phyloP scores from a whole-genome alignment of 2,329 filamentous ascomycete genomes.

The Lasiodiplodia sp. region DNA sequence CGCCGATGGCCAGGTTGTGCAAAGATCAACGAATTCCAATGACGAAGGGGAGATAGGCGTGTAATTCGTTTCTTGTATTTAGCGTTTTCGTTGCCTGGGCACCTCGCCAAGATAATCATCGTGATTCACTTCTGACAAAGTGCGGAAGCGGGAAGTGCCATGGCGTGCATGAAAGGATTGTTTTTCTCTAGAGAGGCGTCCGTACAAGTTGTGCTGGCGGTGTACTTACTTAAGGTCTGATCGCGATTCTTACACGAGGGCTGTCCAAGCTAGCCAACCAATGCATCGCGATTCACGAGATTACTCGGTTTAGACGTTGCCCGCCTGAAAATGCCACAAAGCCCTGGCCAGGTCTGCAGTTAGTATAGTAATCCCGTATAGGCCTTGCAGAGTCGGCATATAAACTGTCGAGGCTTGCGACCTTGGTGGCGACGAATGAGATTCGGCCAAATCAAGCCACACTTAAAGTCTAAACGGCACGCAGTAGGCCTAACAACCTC shows the following conservation, averaged over 20 bases:
- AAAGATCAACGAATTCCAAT: background rate
- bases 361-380: background rate
- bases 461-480: background rate
- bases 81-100: background rate
- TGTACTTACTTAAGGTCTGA: background rate
- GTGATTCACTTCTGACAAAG: background rate
- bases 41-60: background rate
- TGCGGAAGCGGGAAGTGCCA: background rate
- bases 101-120: too few species aligned
- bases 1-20: background rate
- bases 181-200: too few species aligned
- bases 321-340: background rate
- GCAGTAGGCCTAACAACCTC: background rate
- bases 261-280: background rate
- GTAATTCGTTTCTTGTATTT: background rate
- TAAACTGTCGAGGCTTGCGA: background rate
- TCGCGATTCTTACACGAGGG: slow-evolving; percentile 1
- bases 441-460: background rate
- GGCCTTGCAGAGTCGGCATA: background rate
- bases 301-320: background rate
- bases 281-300: background rate
- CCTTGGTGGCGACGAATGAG: background rate
- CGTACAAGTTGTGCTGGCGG: background rate
- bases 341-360: background rate
- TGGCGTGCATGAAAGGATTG: background rate